Base-by-base conservation (phyloP, 495 filamentous ascomycete genomes). In the Annulohypoxylon stygium region DNA sequence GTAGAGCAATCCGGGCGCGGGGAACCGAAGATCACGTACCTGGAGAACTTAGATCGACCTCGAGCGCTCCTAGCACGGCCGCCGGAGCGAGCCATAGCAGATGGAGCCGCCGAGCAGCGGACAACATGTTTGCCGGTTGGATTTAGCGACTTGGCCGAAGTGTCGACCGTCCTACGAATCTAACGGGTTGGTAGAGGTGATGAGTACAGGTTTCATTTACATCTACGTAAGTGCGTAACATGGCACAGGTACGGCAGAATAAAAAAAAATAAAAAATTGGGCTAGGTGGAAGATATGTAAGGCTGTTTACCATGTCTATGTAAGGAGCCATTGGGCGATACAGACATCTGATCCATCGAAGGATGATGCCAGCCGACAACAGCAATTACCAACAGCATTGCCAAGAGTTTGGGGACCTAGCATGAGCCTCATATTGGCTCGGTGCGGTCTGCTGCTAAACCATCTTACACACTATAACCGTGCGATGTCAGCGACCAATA, bases 31-130 rank as follows among this genome's bases (percentile, higher is more conserved):
- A 25, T 14, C 14, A 55, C 77, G 53, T 67, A 79, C 77, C 77
- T 67, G 51, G 54, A 1, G 73, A 75, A 18, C 61, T 54, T 30
- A 79, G 47, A 61, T 79, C 65, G n/a, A 77, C 77, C 41, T 77
- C 67, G 14, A 79, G 67, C 16, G 77, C 77, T 37, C 69, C 77
- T 53, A 69, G 64, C 0, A 76, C 76, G 14, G 48, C 69, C 12
- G 75, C 65, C 65, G 76, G 76, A 67, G 71, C 69, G 36, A 78
- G 70, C 58, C 73, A 70, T 64, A 78, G 47, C 53, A 74, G 5
- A 12, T 67, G 62, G 54, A 71, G 60, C 63, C 51, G 34, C 20
- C 48, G 48, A 30, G 64, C 11, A 57, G 61, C 47, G 23, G 58
- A 53, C 26, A 54, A 48, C 73, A 78, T 74, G 2, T 69, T 55